Conservation (phyloP, 345 rosid species). For the Murraya paniculata region DNA sequence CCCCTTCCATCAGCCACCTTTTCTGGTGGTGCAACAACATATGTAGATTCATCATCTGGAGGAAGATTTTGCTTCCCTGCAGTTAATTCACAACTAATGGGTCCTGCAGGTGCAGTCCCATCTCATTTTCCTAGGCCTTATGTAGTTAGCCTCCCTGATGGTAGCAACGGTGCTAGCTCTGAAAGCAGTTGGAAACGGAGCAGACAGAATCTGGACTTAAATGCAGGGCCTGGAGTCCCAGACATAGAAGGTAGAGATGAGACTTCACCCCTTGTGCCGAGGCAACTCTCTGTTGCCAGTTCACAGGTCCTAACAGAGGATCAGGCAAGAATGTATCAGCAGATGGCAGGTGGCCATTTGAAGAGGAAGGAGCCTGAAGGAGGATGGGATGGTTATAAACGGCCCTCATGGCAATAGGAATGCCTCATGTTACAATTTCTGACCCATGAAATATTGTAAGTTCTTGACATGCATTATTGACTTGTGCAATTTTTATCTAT, state of each 20-base stretch:
- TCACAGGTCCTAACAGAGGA: slow-evolving; percentile 61
- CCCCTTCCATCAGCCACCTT: slow-evolving; percentile 59
- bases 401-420: slow-evolving; percentile 73
- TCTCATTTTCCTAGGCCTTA: slow-evolving; percentile 62
- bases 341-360: slow-evolving; percentile 49
- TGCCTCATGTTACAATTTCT: slow-evolving; percentile 21
- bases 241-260: slow-evolving; percentile 79
- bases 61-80: slow-evolving; percentile 64
- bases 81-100: slow-evolving; percentile 60
- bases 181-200: slow-evolving; percentile 66
- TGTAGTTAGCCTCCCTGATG: slow-evolving; percentile 57
- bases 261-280: slow-evolving; percentile 33
- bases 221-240: slow-evolving; percentile 72
- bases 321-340: slow-evolving; percentile 69
- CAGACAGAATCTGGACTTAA: slow-evolving; percentile 71
- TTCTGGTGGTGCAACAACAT: slow-evolving; percentile 65
- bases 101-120: slow-evolving; percentile 51
- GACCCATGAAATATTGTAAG: slow-evolving; percentile 43
- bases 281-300: slow-evolving; percentile 51
- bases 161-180: slow-evolving; percentile 36
- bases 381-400: slow-evolving; percentile 85
- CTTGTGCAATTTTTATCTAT: not conserved
- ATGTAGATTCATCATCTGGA: slow-evolving; percentile 64
- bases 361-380: slow-evolving; percentile 94
- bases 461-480: slow-evolving; percentile 3